phyloP scores from a whole-genome alignment of 768 basidiomycete genomes.

The Naganishia friedmannii region DNA sequence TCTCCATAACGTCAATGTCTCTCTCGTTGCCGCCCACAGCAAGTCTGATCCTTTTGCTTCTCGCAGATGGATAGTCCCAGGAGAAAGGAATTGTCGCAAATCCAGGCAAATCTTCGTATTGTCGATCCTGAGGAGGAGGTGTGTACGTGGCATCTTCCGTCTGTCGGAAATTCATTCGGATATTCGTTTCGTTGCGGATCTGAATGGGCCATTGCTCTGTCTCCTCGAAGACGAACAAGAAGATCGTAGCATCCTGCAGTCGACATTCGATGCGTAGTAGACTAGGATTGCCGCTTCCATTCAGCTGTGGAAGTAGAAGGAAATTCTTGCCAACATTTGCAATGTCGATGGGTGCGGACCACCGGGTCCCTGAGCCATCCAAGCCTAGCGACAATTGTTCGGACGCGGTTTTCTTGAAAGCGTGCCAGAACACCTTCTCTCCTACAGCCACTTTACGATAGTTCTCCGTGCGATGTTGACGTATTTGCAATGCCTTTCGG shows the following conservation, averaged over 20 bases:
- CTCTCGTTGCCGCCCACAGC: slow-evolving; percentile 63
- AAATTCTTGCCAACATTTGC: slow-evolving; percentile 74
- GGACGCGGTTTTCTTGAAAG: slow-evolving; percentile 62
- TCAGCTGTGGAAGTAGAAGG: slow-evolving; percentile 26
- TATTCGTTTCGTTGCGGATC: slow-evolving; percentile 83
- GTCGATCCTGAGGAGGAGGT: slow-evolving; percentile 51
- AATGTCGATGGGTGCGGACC: slow-evolving; percentile 88
- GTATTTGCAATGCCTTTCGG: slow-evolving; percentile 66
- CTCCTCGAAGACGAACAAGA: slow-evolving; percentile 68
- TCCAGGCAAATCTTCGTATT: slow-evolving; percentile 17
- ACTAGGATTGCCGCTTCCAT: slow-evolving; percentile 9
- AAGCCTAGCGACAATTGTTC: slow-evolving; percentile 79
- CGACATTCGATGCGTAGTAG: slow-evolving; percentile 61
- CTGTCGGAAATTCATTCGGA: slow-evolving; percentile 68
- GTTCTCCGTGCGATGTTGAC: slow-evolving; percentile 71
- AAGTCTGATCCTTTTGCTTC: slow-evolving; percentile 73
- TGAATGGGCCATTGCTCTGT: slow-evolving; percentile 80
- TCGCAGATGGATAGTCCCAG: slow-evolving; percentile 87
- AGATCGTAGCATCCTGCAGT: slow-evolving; percentile 82
- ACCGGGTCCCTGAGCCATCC: slow-evolving; percentile 77
- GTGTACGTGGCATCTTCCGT: slow-evolving; percentile 58
- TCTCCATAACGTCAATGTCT: slow-evolving; percentile 86
- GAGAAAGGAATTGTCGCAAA: slow-evolving; percentile 65
- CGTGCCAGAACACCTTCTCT: slow-evolving; percentile 66
- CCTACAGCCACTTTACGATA: slow-evolving; percentile 65